These are phyloP conservation scores for Trichosporon coremiiforme DNA, from an alignment of 1,284 basidiomycete genomes.

Conservation along the genomic window DNA sequence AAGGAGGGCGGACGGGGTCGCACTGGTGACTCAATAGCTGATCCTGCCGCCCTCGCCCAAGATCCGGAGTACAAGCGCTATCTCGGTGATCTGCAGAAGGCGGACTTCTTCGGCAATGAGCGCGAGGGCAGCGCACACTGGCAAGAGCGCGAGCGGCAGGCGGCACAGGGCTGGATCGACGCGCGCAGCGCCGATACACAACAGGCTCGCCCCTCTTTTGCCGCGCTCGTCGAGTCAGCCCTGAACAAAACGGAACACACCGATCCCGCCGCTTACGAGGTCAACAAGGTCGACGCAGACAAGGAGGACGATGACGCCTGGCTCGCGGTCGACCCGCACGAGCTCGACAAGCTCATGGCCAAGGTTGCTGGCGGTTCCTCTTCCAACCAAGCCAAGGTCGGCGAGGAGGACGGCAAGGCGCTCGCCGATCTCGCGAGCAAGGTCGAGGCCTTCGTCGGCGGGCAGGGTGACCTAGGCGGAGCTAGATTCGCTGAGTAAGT, in stretches of 20 bases:
- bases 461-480: conserved; percentile 80
- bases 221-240: conserved; percentile 68
- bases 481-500: conserved; percentile 84
- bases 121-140: conserved; percentile 73
- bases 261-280: conserved; percentile 22
- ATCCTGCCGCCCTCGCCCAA: conserved; percentile 9
- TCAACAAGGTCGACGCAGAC: conserved; percentile 12
- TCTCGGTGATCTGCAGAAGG: conserved; percentile 64
- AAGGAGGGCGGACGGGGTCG: conserved; percentile 69
- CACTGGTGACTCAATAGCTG: conserved; percentile 48
- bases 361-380: conserved; percentile 31
- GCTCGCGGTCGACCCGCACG: conserved; percentile 53
- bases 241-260: conserved; percentile 52
- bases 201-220: conserved; percentile 69
- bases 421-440: conserved; percentile 76
- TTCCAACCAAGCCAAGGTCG: conserved; percentile 43
- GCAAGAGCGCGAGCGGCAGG: conserved; percentile 71
- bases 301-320: conserved; percentile 53
- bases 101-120: conserved; percentile 75
- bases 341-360: conserved; percentile 53
- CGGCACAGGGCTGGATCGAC: conserved; percentile 67
- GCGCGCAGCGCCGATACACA: conserved; percentile 32
- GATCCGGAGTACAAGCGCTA: conserved; percentile 58
- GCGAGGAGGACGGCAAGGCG: conserved; percentile 66
- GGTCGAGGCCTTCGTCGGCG: conserved; percentile 83